These are phyloP conservation scores for Aspergillus eucalypticola DNA, from an alignment of 2,329 filamentous ascomycete genomes.

Conservation along the genomic window DNA sequence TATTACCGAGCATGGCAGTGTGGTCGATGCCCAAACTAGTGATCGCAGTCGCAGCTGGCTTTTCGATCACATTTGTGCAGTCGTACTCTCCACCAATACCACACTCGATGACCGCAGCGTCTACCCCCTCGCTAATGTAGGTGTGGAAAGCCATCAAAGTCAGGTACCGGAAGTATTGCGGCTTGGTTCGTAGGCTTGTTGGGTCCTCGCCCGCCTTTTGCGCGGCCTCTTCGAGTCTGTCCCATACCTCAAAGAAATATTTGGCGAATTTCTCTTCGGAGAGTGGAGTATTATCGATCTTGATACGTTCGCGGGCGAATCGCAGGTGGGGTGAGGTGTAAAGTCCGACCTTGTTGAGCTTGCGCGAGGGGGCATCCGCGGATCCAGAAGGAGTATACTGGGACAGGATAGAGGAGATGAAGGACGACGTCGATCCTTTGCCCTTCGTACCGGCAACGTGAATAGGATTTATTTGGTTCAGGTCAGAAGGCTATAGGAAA, in stretches of 20 bases:
- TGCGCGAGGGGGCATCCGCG: constrained; percentile 29
- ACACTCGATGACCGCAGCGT: constrained; percentile 82
- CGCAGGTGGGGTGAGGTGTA: constrained; percentile 86
- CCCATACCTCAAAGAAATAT: constrained; percentile 86
- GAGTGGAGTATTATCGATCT: constrained; percentile 72
- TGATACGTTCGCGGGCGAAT: constrained; percentile 80
- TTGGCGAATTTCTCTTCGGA: constrained; percentile 67
- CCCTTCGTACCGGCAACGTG: constrained; percentile 94
- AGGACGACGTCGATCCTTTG: constrained; percentile 86
- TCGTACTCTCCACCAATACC: constrained; percentile 95
- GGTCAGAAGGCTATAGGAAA: constrained; percentile 58
- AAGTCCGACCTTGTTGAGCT: constrained; percentile 64
- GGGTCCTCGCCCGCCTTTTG: constrained; percentile 55
- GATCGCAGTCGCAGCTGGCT: constrained; percentile 71
- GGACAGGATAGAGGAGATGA: constrained; percentile 75
- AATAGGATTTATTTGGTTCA: constrained; percentile 63
- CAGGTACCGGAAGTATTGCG: constrained; percentile 89
- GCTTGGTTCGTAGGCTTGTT: constrained; percentile 63
- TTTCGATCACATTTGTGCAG: constrained; percentile 78
- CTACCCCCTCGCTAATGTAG: constrained; percentile 74
- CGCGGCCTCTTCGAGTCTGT: constrained; percentile 59
- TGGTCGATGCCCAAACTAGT: constrained; percentile 86
- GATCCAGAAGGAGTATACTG: constrained; percentile 52
- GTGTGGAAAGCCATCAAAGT: constrained; percentile 85
- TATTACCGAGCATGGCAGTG: constrained; percentile 74